Base-by-base conservation (phyloP, 129 eudicot species). In the Centaurea solstitialis region DNA sequence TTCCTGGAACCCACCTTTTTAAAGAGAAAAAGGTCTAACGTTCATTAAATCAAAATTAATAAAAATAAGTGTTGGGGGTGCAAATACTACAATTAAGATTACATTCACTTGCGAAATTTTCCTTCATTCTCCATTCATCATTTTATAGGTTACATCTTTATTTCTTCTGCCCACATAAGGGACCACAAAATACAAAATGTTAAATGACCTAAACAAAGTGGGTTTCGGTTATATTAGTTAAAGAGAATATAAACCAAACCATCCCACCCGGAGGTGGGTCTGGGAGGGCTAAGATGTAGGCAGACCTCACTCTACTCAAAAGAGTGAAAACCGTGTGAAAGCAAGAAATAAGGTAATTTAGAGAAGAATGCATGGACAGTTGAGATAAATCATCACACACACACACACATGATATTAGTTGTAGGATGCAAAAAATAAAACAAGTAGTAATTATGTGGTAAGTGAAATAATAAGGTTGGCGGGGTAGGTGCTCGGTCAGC, bases 1-100 rank as follows among this genome's bases (percentile, higher is more conserved):
- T 86, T 95, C 99, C 47, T 93, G 96, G 41, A 89, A 95, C 13
- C 99, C 99, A 1, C 97, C 99, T 95, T 5, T 75, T 59, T 70
- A 18, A 5, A 33, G 41, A 3, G 41, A 15, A 50, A 47, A 75
- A 22, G 20, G 18, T 82, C 71, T 4, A 83, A 41, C 61, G 21
- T 40, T 26, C 7, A 24, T 22, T 20, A 20, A 20, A 20, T 82
- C 26, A 76, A 50, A 70, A 53, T 57, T 30, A 76, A 41, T 1
- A 15, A 24, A 76, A 76, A 68, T 28, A 69, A 69, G 13, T 4
- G 0, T 72, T 20, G 18, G 21, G 21, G 7, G 73, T 3, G 40
- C 61, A 26, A 30, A 30, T 39, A 59, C 22, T 30, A 21, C 15
- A 38, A 67, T 21, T 22, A 11, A 37, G 15, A 22, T 30, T 68